Base-by-base conservation (phyloP, 1,139 yeast genomes). In the Sugiyamaella neomexicana region DNA sequence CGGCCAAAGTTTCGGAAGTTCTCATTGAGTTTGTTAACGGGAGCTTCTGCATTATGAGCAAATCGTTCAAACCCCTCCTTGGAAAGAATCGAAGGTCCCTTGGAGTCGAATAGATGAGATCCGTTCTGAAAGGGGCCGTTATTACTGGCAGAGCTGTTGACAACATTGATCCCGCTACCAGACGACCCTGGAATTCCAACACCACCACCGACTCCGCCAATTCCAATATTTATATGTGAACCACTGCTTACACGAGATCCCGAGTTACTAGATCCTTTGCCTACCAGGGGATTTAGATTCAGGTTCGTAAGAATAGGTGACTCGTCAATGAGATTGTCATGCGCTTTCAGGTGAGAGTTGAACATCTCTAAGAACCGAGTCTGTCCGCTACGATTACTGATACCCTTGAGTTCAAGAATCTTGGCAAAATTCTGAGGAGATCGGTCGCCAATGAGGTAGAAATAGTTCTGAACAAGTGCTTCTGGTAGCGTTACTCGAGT, bases 401-500 rank as follows among this genome's bases (percentile, higher is more conserved):
- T 73, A 5, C 86, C 85, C 68, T 87, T 88, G 58, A 88, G 74
- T 34, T 77, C 80, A 54, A 89, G 73, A 4, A 89, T 73, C 65
- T 86, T 88, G 57, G 72, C 68, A 65, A 88, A 88, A 64, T 89
- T 89, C 13, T 72, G 70, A 25, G 79, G 69, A 16, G 84, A 82
- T 52, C 76, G 76, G 68, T 89, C 96, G 2, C 86, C 86, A 58
- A 89, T 78, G 17, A 85, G 73, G 57, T 78, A 78, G 66, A 88
- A 81, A 68, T 89, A 89, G 62, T 78, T 81, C 54, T 81, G 81
- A 2, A 87, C 82, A 34, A 87, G 77, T 15, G 80, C 82, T 56
- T 86, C 83, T 72, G 73, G 80, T 52, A 96, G 95, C 13, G 80
- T 78, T 2, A 76, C 70, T 17, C 85, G 83, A 0, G 87, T 80